Evolutionary conservation across 306 rosid species (phyloP).

Genomic region (Trifolium subterraneum): DNA sequence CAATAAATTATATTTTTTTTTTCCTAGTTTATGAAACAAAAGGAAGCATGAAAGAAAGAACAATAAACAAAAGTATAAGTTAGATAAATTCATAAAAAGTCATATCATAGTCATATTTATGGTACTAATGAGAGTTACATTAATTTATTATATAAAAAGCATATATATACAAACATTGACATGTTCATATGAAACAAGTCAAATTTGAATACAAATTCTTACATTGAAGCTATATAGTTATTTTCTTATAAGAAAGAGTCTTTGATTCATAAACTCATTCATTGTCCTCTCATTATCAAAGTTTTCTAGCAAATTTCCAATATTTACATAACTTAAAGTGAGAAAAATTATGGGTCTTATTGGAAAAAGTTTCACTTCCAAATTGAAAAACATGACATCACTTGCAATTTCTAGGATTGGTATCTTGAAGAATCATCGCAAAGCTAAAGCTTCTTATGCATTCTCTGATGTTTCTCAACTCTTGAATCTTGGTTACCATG

Average conservation of each 20-base stretch:
- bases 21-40: neutral
- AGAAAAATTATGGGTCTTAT: constrained; percentile 58
- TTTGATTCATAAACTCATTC: constrained; percentile 2
- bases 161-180: neutral
- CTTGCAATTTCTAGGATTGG: constrained; percentile 60
- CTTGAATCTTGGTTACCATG: constrained; percentile 63
- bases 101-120: neutral
- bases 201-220: constrained; percentile 22
- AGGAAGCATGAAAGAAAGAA: constrained; percentile 33
- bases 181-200: neutral
- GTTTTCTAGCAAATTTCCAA: neutral
- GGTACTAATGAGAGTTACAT: neutral
- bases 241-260: constrained; percentile 15
- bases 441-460: constrained; percentile 53
- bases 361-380: constrained; percentile 59
- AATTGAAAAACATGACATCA: constrained; percentile 49
- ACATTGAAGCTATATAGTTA: constrained; percentile 1
- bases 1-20: neutral
- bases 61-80: neutral
- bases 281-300: neutral
- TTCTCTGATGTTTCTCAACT: constrained; percentile 61
- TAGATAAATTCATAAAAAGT: constrained; percentile 39
- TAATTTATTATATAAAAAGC: neutral
- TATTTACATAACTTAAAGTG: neutral
- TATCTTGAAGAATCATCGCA: constrained; percentile 63